Evolutionary conservation across 2,329 filamentous ascomycete species (phyloP), one percentile per base, ranked within the genome.

Genomic region (Ophiocordyceps camponoti-floridani): DNA sequence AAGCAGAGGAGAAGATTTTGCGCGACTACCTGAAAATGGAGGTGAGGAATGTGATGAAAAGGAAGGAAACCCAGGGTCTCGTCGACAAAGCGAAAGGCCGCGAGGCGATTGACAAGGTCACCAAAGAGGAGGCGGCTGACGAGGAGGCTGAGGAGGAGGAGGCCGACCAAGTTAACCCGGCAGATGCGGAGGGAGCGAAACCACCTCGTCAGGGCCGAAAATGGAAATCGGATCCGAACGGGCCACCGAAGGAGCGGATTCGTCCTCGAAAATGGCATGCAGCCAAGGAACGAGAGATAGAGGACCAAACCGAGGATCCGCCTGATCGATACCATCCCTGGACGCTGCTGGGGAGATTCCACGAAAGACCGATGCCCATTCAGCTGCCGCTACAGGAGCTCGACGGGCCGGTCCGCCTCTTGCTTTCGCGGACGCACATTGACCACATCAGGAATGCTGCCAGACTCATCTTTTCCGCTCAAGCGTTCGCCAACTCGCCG

Each of bases 311-410:
- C 18, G 19, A 43, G 18, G 18, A 38, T 16, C n/a, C 63, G 46
- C 45, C 47, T 23, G 62, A 65, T 8, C 76, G 84, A 16, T 69
- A 79, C 18, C 91, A 96, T 60, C 78, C 80, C 3, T 68, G 85
- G 47, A 94, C 87, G 0, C 59, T 71, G 2, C 68, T 77, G 40
- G 87, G 84, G n/a, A 77, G 79, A 49, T 93, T 82, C 58, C 72
- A 76, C 43, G 85, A 84, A 1, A 71, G 68, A 19, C 84, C 88
- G 2, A 72, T 72, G 38, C 93, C 88, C 9, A 60, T 95, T 13
- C 69, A 74, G n/a, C 64, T 94, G 4, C 87, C 89, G 0, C 73
- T 75, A 50, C 65, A 70, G n/a, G 68, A 74, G 3, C 71, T 95
- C 38, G 70, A 83, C 9, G 65, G 72, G 4, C 87, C 87, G 0